Base-by-base conservation (phyloP, 352 stramenopile genomes). In the Plasmopara halstedii region DNA sequence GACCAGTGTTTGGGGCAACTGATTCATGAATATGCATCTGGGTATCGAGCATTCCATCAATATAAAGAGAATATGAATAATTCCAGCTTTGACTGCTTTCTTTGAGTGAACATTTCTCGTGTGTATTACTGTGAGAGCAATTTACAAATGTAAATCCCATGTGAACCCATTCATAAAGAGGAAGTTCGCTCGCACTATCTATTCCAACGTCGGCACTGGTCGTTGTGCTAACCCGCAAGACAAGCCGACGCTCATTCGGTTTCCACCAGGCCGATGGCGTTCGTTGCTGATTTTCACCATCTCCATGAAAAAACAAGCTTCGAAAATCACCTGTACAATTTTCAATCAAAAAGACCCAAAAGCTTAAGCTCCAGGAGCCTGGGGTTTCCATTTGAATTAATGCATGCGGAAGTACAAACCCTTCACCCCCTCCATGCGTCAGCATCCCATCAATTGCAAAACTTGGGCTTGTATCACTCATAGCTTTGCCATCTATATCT, bases 251-350 rank as follows among this genome's bases (percentile, higher is more conserved):
- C 26, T 81, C 66, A 27, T 82, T 37, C 0, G 85, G 85, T n/a
- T 77, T 64, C 46, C 89, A 79, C 82, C 85, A 95, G 5, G 65
- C 72, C 0, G 80, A 92, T 2, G 85, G 80, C 2, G 83, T 95
- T 29, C 85, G 77, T 26, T 84, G 70, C 29, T 86, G 53, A 2
- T 58, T 41, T 2, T 59, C 37, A 27, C 80, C 80, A 34, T 86
- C 51, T 19, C 83, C 85, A 46, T 95, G 85, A 57, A 90, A 95
- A 29, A 95, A 78, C 6, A 95, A 50, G 8, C 77, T 76, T 11
- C 82, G 65, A 40, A 86, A 82, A 18, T 23, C 51, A 0, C 71
- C 80, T 0, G 73, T 91, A 8, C 74, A 43, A 20, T 81, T 50
- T 42, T 85, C 54, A 0, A 52, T 64, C 10, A 72, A 67, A 17